Conservation (phyloP, 371 early-diverging fungal species). For the Cokeromyces recurvatus region DNA sequence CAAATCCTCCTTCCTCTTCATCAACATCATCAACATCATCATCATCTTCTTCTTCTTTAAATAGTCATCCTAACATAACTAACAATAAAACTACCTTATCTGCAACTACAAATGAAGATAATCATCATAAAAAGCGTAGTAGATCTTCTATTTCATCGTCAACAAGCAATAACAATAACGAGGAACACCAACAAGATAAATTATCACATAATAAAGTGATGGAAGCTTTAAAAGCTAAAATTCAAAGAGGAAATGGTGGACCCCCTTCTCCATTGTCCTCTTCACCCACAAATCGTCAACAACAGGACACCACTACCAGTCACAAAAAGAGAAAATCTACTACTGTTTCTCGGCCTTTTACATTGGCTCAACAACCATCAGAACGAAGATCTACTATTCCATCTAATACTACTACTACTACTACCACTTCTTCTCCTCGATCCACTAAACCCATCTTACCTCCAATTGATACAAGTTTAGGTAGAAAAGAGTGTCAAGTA, state of each 20-base stretch:
- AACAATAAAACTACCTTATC: not conserved
- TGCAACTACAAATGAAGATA: not conserved
- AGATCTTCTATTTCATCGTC: conserved; percentile 10
- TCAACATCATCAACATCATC: not conserved
- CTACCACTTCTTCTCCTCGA: conserved; percentile 27
- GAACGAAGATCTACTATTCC: conserved; percentile 9
- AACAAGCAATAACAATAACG: not conserved
- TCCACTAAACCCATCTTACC: conserved; percentile 34
- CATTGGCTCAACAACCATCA: not conserved
- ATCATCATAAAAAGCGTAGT: conserved; percentile 1
- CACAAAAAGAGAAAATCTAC: not conserved
- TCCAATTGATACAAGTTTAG: conserved; percentile 33
- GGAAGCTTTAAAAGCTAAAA: conserved; percentile 35
- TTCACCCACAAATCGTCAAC: not conserved
- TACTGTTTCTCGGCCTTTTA: not conserved
- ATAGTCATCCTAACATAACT: not conserved
- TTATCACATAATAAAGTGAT: conserved; percentile 31
- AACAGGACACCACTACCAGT: not conserved
- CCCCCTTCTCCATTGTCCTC: conserved; percentile 8
- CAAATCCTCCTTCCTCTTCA: not conserved
- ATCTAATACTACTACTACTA: not conserved
- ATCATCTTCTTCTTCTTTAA: not conserved
- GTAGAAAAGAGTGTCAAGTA: not conserved
- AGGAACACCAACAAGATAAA: conserved; percentile 7
- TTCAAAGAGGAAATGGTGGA: conserved; percentile 17